Evolutionary conservation across 371 early-diverging fungal genomes (phyloP), one percentile per base, ranked within the genome.

Genomic region (Circinella umbellata): DNA sequence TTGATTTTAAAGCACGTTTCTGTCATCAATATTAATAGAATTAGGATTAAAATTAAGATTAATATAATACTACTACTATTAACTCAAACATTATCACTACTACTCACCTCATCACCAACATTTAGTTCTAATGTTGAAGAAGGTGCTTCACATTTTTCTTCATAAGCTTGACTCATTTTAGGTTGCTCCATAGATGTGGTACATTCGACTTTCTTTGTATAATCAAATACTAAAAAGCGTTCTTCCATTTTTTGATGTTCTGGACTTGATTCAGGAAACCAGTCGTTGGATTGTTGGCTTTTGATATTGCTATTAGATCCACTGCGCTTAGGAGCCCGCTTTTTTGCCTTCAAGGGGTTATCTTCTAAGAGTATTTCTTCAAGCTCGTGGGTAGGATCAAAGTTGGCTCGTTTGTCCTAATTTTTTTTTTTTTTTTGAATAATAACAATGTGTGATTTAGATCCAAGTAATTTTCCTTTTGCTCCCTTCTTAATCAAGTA

Each of bases 361-460:
- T 97, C 95, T 74, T 98, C 98, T 51, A 96, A 79, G 39, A 97
- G 78, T 35, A 97, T 86, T 73, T 99, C 99, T 69, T 98, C 98
- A 6, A 98, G 83, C 63, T 99, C 98, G 73, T 95, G 93, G 8
- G 96, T 94, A 9, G 96, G 95, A 82, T 99, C 98, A 85, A 98
- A 99, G 76, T 95, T 95, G 64, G 90, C 85, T 64, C 85, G 80
- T 68, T 93, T 88, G 53, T 80, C 81, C 71, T 85, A 73, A 8
- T 49, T 70, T 39, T 17, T 17, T 18, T 46, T 17, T 42, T 38
- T 18, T 20, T 36, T 11, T 42, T 64, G 47, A 20, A 18, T 51
- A 51, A 42, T 42, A 42, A 6, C 42, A 42, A 0, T 42, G 27
- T 27, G 27, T 27, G 27, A 27, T 27, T 27, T 27, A 27, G 27